Evolutionary conservation across 768 basidiomycete genomes (phyloP).

Genomic region (Coprinopsis marcescibilis): DNA sequence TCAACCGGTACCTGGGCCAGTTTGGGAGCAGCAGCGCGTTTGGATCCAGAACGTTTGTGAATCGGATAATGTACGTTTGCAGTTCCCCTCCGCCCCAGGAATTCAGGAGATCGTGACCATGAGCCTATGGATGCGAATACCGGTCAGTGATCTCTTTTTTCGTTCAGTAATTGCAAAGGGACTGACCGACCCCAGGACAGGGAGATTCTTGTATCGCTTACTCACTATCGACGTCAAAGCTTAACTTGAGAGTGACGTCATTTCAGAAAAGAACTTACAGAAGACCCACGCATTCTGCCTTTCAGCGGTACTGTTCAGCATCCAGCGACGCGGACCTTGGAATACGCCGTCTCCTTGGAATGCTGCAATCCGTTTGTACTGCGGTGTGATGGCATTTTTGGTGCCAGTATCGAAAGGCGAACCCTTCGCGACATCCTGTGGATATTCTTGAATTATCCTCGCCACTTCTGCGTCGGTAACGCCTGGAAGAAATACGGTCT

Average conservation of each 20-base stretch:
- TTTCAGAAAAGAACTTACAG: conserved; percentile 19
- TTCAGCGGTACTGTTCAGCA: conserved; percentile 31
- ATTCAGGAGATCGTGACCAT: conserved; percentile 33
- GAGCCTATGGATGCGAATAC: conserved; percentile 25
- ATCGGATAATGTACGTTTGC: conserved; percentile 39
- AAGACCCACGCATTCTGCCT: conserved; percentile 38
- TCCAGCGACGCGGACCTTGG: conserved; percentile 43
- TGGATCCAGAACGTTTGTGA: conserved; percentile 27
- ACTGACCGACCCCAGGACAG: conserved; percentile 40
- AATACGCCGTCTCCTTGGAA: conserved; percentile 47
- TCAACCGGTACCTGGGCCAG: conserved; percentile 26
- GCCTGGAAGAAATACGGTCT: conserved; percentile 26
- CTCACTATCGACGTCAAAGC: conserved; percentile 26
- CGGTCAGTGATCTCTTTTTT: background rate
- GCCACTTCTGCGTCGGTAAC: conserved; percentile 23
- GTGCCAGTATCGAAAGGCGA: conserved; percentile 48
- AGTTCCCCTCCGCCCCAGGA: conserved; percentile 33
- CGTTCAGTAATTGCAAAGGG: background rate
- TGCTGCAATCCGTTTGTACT: conserved; percentile 45
- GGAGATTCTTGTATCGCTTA: conserved; percentile 36
- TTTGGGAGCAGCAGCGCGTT: conserved; percentile 8
- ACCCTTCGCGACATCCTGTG: conserved; percentile 35
- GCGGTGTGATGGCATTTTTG: conserved; percentile 36
- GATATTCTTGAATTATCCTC: conserved; percentile 29
- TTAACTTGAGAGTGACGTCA: background rate